phyloP scores from a whole-genome alignment of 352 stramenopile species.

The Pythium apleroticum region DNA sequence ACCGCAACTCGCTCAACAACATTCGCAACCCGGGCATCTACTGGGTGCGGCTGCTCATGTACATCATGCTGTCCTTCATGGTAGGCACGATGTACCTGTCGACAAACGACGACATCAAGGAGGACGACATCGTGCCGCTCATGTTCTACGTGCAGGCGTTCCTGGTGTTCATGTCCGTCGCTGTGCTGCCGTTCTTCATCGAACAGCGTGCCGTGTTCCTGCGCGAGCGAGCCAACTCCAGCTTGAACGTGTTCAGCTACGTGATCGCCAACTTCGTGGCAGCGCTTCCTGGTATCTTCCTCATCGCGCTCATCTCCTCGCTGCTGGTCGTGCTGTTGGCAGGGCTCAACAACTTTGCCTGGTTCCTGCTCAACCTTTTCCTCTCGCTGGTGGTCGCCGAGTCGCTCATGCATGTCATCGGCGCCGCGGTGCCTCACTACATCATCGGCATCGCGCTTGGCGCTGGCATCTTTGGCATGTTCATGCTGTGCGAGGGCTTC shows the following conservation, averaged over 20 bases:
- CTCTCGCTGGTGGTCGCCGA: slow-evolving; percentile 48
- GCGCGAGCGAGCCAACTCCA: slow-evolving; percentile 63
- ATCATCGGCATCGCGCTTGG: slow-evolving; percentile 56
- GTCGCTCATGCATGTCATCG: slow-evolving; percentile 47
- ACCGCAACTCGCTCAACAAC: slow-evolving; percentile 65
- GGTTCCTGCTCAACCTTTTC: slow-evolving; percentile 44
- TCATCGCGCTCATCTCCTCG: slow-evolving; percentile 43
- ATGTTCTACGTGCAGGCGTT: slow-evolving; percentile 88
- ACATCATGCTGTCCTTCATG: slow-evolving; percentile 63
- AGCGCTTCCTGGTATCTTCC: slow-evolving; percentile 45
- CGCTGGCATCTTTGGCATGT: slow-evolving; percentile 54
- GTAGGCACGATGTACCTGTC: slow-evolving; percentile 65
- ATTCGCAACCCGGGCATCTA: slow-evolving; percentile 67
- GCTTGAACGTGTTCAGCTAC: slow-evolving; percentile 55
- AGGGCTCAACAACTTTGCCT: slow-evolving; percentile 33
- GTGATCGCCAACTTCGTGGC: slow-evolving; percentile 52
- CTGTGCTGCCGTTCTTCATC: slow-evolving; percentile 87
- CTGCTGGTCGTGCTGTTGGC: slow-evolving; percentile 31
- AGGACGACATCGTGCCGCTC: slow-evolving; percentile 44
- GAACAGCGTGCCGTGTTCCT: slow-evolving; percentile 70
- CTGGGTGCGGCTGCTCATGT: slow-evolving; percentile 68
- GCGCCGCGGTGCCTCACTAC: slow-evolving; percentile 46
- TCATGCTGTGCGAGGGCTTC: slow-evolving; percentile 59
- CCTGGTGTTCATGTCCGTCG: slow-evolving; percentile 88
- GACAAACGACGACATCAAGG: slow-evolving; percentile 38